Percentiles rank a stretch among this genome's conserved stretches.
These are phyloP conservation scores for Debaryomyces sp. DNA, from an alignment of 1,139 yeast genomes.

Conservation along the genomic window DNA sequence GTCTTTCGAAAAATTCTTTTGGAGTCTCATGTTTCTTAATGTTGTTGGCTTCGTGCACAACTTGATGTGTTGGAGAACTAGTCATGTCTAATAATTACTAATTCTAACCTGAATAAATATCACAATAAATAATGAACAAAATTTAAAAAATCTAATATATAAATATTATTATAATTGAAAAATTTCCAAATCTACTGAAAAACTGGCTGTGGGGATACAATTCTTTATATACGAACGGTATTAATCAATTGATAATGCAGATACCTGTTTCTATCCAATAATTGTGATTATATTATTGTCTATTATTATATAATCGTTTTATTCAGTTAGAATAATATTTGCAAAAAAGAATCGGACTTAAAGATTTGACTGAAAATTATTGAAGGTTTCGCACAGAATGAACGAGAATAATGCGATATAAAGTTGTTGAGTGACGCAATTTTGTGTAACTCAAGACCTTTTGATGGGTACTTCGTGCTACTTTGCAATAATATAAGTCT, in stretches of 20 bases:
- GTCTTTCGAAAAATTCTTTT: conserved; percentile 70
- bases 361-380: background rate
- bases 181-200: background rate
- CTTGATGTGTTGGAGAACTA: conserved; percentile 33
- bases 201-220: conserved; percentile 4
- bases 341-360: background rate
- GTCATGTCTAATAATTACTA: conserved; percentile 15
- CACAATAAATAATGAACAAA: conserved; percentile 1
- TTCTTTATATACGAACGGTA: background rate
- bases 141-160: background rate
- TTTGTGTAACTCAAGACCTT: background rate
- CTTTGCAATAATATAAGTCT: background rate
- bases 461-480: background rate
- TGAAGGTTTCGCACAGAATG: background rate
- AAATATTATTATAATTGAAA: background rate
- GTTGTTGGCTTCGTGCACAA: conserved; percentile 84
- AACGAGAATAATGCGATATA: background rate
- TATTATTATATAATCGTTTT: background rate
- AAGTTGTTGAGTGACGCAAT: conserved; percentile 1
- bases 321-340: background rate
- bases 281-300: background rate
- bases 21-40: conserved; percentile 70
- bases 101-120: background rate
- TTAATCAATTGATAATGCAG: background rate
- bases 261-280: background rate